Evolutionary conservation across 345 rosid genomes (phyloP), one percentile per base, ranked within the genome.

Genomic region (Capsella bursapastoris): DNA sequence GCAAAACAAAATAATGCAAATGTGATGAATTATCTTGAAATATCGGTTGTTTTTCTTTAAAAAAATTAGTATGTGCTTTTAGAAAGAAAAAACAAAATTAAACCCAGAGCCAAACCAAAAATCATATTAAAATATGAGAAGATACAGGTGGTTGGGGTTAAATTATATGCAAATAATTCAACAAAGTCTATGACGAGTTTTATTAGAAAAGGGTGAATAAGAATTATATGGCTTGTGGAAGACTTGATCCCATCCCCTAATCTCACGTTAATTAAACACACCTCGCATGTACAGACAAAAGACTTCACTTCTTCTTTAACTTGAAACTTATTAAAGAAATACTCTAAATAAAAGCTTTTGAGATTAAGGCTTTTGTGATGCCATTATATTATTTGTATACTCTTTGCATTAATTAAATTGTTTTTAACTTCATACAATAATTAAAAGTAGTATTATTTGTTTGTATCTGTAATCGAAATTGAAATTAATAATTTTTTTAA

Each of bases 201-300:
- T 0, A 22, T 22, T 22, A 22, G 0, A 43, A 58, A 77, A 49
- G 51, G 35, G 18, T 59, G 43, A 59, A 2, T 65, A 58, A 58
- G 18, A 56, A 63, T 50, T 50, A 70, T 61, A 35, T 62, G 41
- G 67, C 72, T 66, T 72, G 73, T 34, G 64, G 64, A 72, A 60
- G 69, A 66, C 64, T 66, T 72, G 77, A 66, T 78, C 72, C 78
- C 73, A 77, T 41, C 27, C 48, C 69, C 70, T 44, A 71, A 79
- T 78, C 83, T 70, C 80, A 71, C 73, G 85, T 79, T 71, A 68
- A 66, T 68, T 74, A 64, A 68, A 68, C 25, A 31, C 77, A 63
- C 72, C 25, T 59, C 73, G 60, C 73, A 78, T 64, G 72, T 80
- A 68, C 82, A 78, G 81, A 79, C 82, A 73, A 71, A 71, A 82